phyloP scores from a whole-genome alignment of 192 early-diverging fungal species.

The Coemansia sp. region DNA sequence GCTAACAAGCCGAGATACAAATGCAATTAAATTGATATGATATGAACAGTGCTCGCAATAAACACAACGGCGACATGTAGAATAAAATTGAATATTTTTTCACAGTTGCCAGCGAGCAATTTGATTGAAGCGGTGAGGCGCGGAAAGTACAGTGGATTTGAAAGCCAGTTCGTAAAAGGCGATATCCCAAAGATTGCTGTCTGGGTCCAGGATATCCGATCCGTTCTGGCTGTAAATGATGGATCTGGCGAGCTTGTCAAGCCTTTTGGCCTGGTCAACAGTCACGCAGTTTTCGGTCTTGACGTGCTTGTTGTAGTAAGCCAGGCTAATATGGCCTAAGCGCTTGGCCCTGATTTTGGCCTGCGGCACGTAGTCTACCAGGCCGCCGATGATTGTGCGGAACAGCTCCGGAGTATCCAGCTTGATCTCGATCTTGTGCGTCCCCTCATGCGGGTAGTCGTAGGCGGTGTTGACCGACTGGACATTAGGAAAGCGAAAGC shows the following conservation, averaged over 20 bases:
- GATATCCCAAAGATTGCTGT: slow-evolving; percentile 42
- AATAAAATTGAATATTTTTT: background rate
- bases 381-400: slow-evolving; percentile 20
- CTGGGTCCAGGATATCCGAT: slow-evolving; percentile 5
- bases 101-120: slow-evolving; percentile 48
- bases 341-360: slow-evolving; percentile 32
- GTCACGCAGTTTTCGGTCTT: slow-evolving; percentile 21
- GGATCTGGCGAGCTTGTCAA: slow-evolving; percentile 23
- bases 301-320: slow-evolving; percentile 50
- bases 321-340: slow-evolving; percentile 40
- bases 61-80: background rate
- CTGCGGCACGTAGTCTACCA: slow-evolving; percentile 23
- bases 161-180: slow-evolving; percentile 46
- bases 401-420: slow-evolving; percentile 36
- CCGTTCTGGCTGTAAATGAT: slow-evolving; percentile 12
- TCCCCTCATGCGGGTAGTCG: slow-evolving; percentile 43
- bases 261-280: slow-evolving; percentile 10
- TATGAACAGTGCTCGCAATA: too few relatives aligned
- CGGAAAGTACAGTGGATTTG: slow-evolving; percentile 28
- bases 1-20: too few relatives aligned
- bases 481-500: slow-evolving; percentile 8
- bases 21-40: too few relatives aligned
- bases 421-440: slow-evolving; percentile 44
- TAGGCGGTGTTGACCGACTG: slow-evolving; percentile 9
- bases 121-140: slow-evolving; percentile 37